Conservation (phyloP, 2,329 filamentous ascomycete genomes). For the Delphinella strobiligena region DNA sequence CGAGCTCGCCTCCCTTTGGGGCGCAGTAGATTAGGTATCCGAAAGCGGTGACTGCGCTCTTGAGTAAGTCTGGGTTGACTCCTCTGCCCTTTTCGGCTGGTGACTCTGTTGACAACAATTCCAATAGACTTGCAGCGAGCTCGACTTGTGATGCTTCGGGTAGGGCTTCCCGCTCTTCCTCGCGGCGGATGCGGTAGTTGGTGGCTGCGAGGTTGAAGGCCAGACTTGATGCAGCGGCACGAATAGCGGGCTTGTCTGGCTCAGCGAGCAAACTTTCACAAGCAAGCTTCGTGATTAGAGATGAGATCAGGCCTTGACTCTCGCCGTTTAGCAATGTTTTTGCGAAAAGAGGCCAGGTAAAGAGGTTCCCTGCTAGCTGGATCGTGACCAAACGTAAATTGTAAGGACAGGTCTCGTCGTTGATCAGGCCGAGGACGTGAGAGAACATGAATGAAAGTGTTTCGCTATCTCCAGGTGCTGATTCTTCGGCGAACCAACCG, state of each 20-base stretch:
- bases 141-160: conserved; percentile 65
- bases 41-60: conserved; percentile 63
- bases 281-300: conserved; percentile 55
- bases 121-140: conserved; percentile 66
- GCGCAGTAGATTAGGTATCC: conserved; percentile 65
- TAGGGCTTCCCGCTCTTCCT: conserved; percentile 46
- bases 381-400: conserved; percentile 71
- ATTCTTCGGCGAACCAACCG: conserved; percentile 71
- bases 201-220: conserved; percentile 69
- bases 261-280: conserved; percentile 65
- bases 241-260: conserved; percentile 57
- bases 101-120: conserved; percentile 36
- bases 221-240: conserved; percentile 71
- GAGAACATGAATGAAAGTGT: conserved; percentile 52
- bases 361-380: conserved; percentile 76
- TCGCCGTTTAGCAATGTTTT: conserved; percentile 31
- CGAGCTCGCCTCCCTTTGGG: conserved; percentile 59
- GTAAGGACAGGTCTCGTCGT: conserved; percentile 55
- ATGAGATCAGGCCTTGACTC: conserved; percentile 16
- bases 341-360: conserved; percentile 60
- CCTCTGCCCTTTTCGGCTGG: conserved; percentile 32
- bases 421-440: conserved; percentile 43
- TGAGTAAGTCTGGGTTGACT: conserved; percentile 50
- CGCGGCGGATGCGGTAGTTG: conserved; percentile 53
- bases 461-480: conserved; percentile 22